Evolutionary conservation across 1,139 yeast species (phyloP).

Genomic region (Zygosaccharomyces sapae): DNA sequence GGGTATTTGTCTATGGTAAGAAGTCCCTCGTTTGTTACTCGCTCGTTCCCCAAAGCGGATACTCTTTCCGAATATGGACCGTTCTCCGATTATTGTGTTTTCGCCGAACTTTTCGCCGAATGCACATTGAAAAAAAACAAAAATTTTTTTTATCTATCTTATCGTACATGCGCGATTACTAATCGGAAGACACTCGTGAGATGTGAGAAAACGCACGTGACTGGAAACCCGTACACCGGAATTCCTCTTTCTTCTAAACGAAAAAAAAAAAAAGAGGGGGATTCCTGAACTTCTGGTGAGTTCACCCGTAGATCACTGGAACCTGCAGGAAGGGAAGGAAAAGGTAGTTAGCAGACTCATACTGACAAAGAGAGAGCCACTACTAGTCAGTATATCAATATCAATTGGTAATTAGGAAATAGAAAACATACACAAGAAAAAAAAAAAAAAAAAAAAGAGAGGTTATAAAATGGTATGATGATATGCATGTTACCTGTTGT

Average conservation of each 20-base stretch:
- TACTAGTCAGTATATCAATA: no score
- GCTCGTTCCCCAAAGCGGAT: neutral
- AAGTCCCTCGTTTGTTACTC: neutral
- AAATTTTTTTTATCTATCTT: no score
- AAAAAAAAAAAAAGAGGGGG: neutral
- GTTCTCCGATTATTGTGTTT: neutral
- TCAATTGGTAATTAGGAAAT: no score
- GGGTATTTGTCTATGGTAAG: neutral
- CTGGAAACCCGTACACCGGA: neutral
- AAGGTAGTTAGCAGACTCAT: neutral
- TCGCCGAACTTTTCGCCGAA: neutral
- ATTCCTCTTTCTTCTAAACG: neutral
- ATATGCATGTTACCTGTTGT: neutral
- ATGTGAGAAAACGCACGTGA: no score
- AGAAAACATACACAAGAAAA: neutral
- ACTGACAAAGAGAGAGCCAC: no score
- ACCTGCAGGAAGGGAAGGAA: neutral
- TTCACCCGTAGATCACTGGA: neutral
- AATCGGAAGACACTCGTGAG: no score
- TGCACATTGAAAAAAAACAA: neutral
- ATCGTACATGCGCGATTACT: no score
- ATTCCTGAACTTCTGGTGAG: neutral
- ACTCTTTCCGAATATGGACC: neutral
- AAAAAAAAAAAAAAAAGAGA: neutral
- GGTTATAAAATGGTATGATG: slow-evolving; percentile 5